phyloP scores from a whole-genome alignment of 331 rosid species.

The Stylosanthes scabra region DNA sequence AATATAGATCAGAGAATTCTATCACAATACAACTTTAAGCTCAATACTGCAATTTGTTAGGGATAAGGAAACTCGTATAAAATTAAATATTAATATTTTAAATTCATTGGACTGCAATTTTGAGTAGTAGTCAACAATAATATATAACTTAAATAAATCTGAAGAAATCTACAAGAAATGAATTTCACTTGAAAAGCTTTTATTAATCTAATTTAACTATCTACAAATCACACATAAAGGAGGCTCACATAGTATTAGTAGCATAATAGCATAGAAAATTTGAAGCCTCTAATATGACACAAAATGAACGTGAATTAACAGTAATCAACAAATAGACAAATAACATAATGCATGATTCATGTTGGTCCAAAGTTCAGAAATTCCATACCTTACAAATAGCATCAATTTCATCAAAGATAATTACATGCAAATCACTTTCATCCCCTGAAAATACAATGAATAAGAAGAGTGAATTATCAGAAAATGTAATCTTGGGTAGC shows the following conservation, averaged over 20 bases:
- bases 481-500: slow-evolving; percentile 31
- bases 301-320: background rate
- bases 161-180: background rate
- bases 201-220: background rate
- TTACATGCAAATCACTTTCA: slow-evolving; percentile 97
- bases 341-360: slow-evolving; percentile 21
- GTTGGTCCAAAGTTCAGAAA: slow-evolving; percentile 37
- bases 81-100: background rate
- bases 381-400: slow-evolving; percentile 94
- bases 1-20: slow-evolving; percentile 22
- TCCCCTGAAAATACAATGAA: slow-evolving; percentile 68
- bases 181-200: background rate
- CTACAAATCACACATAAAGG: background rate
- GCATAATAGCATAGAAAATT: background rate
- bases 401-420: slow-evolving; percentile 98
- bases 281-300: background rate
- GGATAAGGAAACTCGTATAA: background rate
- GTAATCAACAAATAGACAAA: slow-evolving; percentile 28
- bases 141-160: background rate
- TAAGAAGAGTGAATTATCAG: slow-evolving; percentile 36
- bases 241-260: background rate
- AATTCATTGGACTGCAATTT: background rate
- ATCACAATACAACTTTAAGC: slow-evolving; percentile 28
- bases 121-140: background rate
- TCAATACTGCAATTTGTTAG: slow-evolving; percentile 3